Evolutionary conservation across 257 asterid genomes (phyloP).

Genomic region (Plectranthus barbatus): DNA sequence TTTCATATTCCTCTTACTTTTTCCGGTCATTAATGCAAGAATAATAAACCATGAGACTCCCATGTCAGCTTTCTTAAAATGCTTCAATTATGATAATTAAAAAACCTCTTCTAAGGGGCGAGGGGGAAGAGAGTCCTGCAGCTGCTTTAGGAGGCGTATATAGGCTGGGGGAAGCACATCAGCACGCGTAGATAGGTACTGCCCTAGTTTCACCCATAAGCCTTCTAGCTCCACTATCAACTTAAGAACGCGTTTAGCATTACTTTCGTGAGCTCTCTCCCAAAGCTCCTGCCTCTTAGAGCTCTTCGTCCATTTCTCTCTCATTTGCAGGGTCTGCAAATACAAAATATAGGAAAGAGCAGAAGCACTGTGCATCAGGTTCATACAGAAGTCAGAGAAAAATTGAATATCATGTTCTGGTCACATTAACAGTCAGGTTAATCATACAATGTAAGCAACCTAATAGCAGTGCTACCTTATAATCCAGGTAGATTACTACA

Average conservation of each 20-base stretch:
- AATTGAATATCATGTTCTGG: neutral
- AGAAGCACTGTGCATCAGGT: slow-evolving; percentile 8
- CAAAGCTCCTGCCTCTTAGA: slow-evolving; percentile 66
- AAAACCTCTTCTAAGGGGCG: slow-evolving; percentile 81
- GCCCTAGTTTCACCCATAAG: slow-evolving; percentile 96
- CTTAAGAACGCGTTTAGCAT: slow-evolving; percentile 80
- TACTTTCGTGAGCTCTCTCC: slow-evolving; percentile 93
- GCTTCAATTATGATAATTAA: neutral
- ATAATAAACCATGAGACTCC: neutral
- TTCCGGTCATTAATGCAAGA: neutral
- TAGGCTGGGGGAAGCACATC: slow-evolving; percentile 96
- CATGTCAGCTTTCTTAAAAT: neutral
- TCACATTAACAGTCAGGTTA: slow-evolving; percentile 3
- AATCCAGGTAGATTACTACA: slow-evolving; percentile 73
- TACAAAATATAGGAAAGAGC: slow-evolving; percentile 10
- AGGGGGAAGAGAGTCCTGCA: slow-evolving; percentile 97
- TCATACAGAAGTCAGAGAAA: slow-evolving; percentile 6
- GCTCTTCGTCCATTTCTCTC: slow-evolving; percentile 70
- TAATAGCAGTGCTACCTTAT: slow-evolving; percentile 53
- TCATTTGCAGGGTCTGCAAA: slow-evolving; percentile 65
- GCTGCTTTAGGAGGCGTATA: slow-evolving; percentile 71
- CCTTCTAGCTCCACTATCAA: slow-evolving; percentile 85
- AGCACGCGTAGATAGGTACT: slow-evolving; percentile 94
- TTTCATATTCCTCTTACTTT: neutral
- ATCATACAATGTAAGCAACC: slow-evolving; percentile 5